Evolutionary conservation across 2,329 filamentous ascomycete species (phyloP).

Genomic region (Penicillium sp.): DNA sequence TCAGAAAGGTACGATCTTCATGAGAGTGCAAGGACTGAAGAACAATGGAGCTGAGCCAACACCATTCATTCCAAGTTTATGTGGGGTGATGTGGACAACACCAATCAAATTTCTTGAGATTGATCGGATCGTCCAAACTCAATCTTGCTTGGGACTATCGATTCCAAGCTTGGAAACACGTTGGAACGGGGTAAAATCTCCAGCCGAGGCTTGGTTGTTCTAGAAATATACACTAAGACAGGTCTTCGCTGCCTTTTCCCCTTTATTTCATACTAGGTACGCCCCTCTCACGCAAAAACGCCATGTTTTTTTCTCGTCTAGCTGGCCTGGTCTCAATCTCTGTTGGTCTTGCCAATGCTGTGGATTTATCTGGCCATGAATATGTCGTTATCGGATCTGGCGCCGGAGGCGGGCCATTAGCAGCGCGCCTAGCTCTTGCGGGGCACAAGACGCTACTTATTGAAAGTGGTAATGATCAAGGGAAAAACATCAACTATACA

Average conservation of each 20-base stretch:
- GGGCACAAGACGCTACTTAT: conserved; percentile 37
- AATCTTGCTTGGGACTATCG: not conserved
- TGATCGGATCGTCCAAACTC: not conserved
- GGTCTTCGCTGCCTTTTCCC: not conserved
- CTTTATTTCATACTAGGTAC: not conserved
- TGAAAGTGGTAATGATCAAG: conserved; percentile 36
- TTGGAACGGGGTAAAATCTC: not conserved
- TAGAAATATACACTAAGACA: not conserved
- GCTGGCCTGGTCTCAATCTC: not conserved
- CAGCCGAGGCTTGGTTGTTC: not conserved
- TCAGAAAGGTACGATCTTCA: not conserved
- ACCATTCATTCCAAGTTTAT: too few relatives aligned
- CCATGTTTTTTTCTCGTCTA: not conserved
- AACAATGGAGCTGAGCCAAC: too few relatives aligned
- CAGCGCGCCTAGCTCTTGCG: conserved; percentile 31
- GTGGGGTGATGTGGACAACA: too few relatives aligned
- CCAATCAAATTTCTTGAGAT: not conserved
- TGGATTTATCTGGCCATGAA: conserved; percentile 29
- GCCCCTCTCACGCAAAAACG: not conserved
- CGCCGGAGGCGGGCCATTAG: conserved; percentile 36
- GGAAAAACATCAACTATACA: conserved; percentile 24
- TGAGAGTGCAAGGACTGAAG: not conserved
- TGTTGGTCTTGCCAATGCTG: conserved; percentile 5
- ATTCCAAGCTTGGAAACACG: not conserved
- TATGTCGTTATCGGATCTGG: conserved; percentile 41